Percentiles rank a stretch among this genome's conserved stretches.
Evolutionary conservation across 2,329 filamentous ascomycete species (phyloP).

Genomic region (Madurella mycetomatis): DNA sequence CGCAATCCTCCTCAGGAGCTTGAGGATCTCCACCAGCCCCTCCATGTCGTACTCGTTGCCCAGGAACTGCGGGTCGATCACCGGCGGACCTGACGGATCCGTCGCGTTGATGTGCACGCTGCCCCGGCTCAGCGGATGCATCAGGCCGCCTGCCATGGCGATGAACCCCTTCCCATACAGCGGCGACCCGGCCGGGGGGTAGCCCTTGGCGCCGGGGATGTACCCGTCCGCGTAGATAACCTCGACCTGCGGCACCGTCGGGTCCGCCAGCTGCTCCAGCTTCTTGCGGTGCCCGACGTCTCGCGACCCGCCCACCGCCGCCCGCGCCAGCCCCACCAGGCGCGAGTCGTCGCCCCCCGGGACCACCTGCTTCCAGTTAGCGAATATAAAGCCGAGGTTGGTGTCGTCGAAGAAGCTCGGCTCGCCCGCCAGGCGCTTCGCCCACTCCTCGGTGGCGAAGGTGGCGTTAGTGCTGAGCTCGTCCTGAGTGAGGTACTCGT

Average conservation of each 20-base stretch:
- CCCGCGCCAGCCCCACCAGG: conserved; percentile 32
- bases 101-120: conserved; percentile 34
- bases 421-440: conserved; percentile 32
- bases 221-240: conserved; percentile 44
- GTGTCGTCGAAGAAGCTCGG: conserved; percentile 38
- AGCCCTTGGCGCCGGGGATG: conserved; percentile 38
- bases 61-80: conserved; percentile 33
- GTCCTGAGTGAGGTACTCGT: conserved; percentile 32
- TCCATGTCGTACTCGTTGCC: conserved; percentile 29
- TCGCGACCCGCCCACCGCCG: conserved; percentile 26
- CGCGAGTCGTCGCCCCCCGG: conserved; percentile 26
- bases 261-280: conserved; percentile 36
- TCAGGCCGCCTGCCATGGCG: conserved; percentile 27
- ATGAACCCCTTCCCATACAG: conserved; percentile 31
- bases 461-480: conserved; percentile 29
- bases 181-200: conserved; percentile 29
- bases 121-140: conserved; percentile 32
- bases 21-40: conserved; percentile 24
- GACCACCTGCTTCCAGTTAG: conserved; percentile 37
- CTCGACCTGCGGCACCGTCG: conserved; percentile 38
- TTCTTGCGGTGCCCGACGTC: conserved; percentile 35
- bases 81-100: conserved; percentile 29
- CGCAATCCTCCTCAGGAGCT: conserved; percentile 32
- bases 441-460: conserved; percentile 37
- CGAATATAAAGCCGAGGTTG: conserved; percentile 37